Percentiles rank a stretch among this genome's conserved stretches.
These are phyloP conservation scores for Hymenoscyphus linearis DNA, from an alignment of 2,329 filamentous ascomycete genomes.

Conservation along the genomic window DNA sequence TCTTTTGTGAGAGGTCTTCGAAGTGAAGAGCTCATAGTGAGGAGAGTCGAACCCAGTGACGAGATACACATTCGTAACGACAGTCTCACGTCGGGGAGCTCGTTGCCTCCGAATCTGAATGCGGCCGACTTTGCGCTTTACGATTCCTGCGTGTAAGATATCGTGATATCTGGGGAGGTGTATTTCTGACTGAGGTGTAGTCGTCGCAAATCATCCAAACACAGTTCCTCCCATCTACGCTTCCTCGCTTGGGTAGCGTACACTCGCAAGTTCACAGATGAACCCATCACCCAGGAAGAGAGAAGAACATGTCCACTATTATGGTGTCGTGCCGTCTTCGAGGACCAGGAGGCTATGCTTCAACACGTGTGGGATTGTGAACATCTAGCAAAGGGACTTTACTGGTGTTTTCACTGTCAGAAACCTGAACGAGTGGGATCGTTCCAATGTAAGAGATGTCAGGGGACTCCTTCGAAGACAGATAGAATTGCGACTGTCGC, in stretches of 20 bases:
- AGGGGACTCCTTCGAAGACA: conserved; percentile 21
- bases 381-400: conserved; percentile 24
- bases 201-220: conserved; percentile 25
- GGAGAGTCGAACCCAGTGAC: conserved; percentile 10
- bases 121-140: conserved; percentile 20
- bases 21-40: conserved; percentile 21
- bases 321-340: conserved; percentile 23
- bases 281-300: conserved; percentile 25
- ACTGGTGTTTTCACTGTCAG: conserved; percentile 28
- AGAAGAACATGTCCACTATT: conserved; percentile 25
- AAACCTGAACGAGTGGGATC: conserved; percentile 25
- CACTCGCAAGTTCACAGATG: conserved; percentile 25
- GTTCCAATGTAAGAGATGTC: conserved; percentile 24
- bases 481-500: conserved; percentile 25
- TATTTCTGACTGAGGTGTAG: conserved; percentile 9
- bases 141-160: conserved; percentile 28
- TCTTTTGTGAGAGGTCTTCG: conserved; percentile 17
- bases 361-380: conserved; percentile 27
- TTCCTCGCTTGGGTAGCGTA: conserved; percentile 28
- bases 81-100: conserved; percentile 14
- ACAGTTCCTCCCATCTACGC: conserved; percentile 26
- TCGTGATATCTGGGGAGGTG: not conserved
- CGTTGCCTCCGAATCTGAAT: conserved; percentile 13
- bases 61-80: conserved; percentile 12
- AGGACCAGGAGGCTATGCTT: conserved; percentile 25